phyloP scores from a whole-genome alignment of 2,329 filamentous ascomycete genomes.

The Knoxdaviesia capensis region DNA sequence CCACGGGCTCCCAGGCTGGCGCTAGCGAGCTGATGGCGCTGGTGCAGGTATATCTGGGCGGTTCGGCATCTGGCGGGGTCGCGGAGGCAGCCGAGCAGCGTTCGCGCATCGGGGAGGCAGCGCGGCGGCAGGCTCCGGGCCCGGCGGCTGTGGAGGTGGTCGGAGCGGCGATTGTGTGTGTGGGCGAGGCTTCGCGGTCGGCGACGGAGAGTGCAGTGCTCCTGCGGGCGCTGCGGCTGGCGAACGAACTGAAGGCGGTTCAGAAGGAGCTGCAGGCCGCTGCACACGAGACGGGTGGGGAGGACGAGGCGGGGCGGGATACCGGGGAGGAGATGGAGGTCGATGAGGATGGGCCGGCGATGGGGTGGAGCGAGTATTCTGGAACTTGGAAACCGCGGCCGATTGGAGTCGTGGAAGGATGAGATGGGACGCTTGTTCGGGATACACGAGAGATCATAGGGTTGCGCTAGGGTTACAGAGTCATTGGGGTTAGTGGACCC shows the following conservation, averaged over 20 bases:
- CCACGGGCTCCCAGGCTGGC: neutral
- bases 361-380: slow-evolving; percentile 4
- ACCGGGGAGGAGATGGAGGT: slow-evolving; percentile 4
- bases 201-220: slow-evolving; percentile 22
- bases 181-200: slow-evolving; percentile 18
- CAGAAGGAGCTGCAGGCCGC: slow-evolving; percentile 1
- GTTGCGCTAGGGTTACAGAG: no score
- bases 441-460: no score
- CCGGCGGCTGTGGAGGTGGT: slow-evolving; percentile 18
- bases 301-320: slow-evolving; percentile 16
- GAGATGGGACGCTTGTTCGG: no score
- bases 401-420: slow-evolving; percentile 4
- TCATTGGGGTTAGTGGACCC: no score
- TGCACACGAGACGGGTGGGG: neutral
- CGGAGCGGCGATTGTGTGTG: slow-evolving; percentile 14
- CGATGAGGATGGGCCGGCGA: slow-evolving; percentile 11
- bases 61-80: slow-evolving; percentile 1
- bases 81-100: slow-evolving; percentile 7
- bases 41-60: neutral
- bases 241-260: slow-evolving; percentile 17
- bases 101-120: slow-evolving; percentile 7
- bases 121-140: slow-evolving; percentile 13
- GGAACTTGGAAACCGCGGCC: slow-evolving; percentile 6
- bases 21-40: neutral
- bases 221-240: slow-evolving; percentile 22